These are phyloP conservation scores for Penicillium ochrochloron DNA, from an alignment of 495 filamentous ascomycete genomes.

Conservation along the genomic window DNA sequence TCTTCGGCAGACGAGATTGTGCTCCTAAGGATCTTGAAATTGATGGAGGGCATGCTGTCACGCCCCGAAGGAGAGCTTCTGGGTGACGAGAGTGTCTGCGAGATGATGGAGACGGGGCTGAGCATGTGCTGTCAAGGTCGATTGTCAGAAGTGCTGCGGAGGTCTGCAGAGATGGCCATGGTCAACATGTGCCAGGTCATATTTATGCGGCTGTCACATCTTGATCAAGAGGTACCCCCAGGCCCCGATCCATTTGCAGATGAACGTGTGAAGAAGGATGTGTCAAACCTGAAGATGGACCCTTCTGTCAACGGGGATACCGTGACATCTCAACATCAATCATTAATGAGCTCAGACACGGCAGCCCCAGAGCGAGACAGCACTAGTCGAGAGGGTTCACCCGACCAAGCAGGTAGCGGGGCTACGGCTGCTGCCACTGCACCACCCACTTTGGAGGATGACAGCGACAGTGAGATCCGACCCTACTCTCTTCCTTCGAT, in stretches of 20 bases:
- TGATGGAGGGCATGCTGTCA: conserved; percentile 98
- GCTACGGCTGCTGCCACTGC: conserved; percentile 46
- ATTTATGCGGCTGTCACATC: conserved; percentile 85
- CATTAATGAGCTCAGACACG: conserved; percentile 50
- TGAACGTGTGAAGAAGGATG: conserved; percentile 57
- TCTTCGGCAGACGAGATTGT: conserved; percentile 95
- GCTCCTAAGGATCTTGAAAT: conserved; percentile 85
- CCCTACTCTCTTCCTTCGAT: conserved; percentile 95
- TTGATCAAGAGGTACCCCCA: conserved; percentile 73
- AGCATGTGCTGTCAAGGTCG: conserved; percentile 96
- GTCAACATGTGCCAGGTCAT: conserved; percentile 98
- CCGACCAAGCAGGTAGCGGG: conserved; percentile 45
- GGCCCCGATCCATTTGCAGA: conserved; percentile 59
- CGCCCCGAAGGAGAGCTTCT: conserved; percentile 89
- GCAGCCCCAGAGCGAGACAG: conserved; percentile 40
- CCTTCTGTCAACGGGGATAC: conserved; percentile 78
- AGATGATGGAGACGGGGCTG: conserved; percentile 98
- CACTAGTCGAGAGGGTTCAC: conserved; percentile 39
- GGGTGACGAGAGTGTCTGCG: conserved; percentile 95
- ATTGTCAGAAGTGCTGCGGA: conserved; percentile 85
- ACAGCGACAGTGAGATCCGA: conserved; percentile 60
- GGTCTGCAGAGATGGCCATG: conserved; percentile 96
- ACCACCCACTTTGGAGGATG: conserved; percentile 46
- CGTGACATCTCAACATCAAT: conserved; percentile 53
- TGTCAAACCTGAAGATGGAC: conserved; percentile 76